A percentile compares a stretch with the other conserved stretches of the same genome.
phyloP scores from a whole-genome alignment of 495 filamentous ascomycete species.

The Pyrenopolyporus hunteri region DNA sequence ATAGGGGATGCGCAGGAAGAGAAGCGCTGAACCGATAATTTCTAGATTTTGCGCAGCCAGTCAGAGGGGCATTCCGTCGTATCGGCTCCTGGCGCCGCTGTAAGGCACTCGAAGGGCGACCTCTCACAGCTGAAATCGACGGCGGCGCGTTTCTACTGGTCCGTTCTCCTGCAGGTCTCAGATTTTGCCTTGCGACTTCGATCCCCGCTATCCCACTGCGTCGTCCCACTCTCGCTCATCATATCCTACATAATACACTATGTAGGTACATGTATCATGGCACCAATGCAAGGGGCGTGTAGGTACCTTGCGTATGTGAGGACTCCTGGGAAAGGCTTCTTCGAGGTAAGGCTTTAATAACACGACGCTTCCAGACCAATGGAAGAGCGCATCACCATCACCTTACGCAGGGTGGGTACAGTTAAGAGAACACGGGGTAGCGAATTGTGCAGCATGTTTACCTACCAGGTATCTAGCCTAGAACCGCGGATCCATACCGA shows the following conservation, averaged over 20 bases:
- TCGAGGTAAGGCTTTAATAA: conserved; percentile 11
- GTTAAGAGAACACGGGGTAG: background rate
- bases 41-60: conserved; percentile 16
- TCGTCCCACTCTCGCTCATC: conserved; percentile 18
- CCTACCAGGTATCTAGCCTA: background rate
- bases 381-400: conserved; percentile 14
- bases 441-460: background rate
- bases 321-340: background rate
- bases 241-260: no score
- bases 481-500: conserved; percentile 6
- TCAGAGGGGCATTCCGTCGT: conserved; percentile 19
- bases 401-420: background rate
- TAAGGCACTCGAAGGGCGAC: conserved; percentile 7
- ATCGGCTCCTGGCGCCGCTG: conserved; percentile 17
- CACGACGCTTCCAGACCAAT: conserved; percentile 8
- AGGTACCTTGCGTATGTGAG: background rate
- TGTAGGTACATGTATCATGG: no score
- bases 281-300: conserved; percentile 26
- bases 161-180: conserved; percentile 28
- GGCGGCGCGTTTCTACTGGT: conserved; percentile 26
- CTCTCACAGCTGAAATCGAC: conserved; percentile 25
- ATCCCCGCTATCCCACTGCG: conserved; percentile 26
- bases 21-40: conserved; percentile 7
- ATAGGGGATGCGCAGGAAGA: background rate
- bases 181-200: conserved; percentile 28